A percentile compares a stretch with the other conserved stretches of the same genome.
phyloP scores from a whole-genome alignment of 2,329 filamentous ascomycete genomes.

The Colletotrichum sp. region DNA sequence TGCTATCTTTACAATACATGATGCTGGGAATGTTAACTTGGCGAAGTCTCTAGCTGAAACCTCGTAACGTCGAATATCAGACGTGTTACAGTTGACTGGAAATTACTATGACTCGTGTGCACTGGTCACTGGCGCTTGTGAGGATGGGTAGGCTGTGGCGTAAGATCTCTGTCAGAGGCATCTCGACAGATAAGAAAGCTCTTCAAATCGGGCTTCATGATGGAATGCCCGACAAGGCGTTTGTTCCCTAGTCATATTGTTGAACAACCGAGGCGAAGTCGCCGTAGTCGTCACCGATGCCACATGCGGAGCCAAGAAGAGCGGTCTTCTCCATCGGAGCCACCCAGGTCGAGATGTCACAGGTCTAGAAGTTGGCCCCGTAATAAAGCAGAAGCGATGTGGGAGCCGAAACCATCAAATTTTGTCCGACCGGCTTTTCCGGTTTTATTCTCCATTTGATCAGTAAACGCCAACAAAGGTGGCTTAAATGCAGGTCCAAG shows the following conservation, averaged over 20 bases:
- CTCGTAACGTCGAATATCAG: not conserved
- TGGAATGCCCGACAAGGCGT: not conserved
- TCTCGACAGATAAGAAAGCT: not conserved
- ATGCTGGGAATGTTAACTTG: not conserved
- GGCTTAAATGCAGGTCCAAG: not conserved
- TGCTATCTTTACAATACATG: not conserved
- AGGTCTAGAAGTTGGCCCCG: not conserved
- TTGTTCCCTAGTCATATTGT: not conserved
- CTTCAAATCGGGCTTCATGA: not conserved
- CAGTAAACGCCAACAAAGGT: not conserved
- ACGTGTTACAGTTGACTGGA: not conserved
- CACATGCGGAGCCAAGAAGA: not conserved
- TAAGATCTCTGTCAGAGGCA: not conserved
- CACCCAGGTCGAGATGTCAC: not conserved
- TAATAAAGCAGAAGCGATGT: not conserved
- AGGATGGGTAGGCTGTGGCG: rapidly evolving
- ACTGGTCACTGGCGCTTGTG: not conserved
- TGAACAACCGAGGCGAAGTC: not conserved
- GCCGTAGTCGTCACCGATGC: not conserved
- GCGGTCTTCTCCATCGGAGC: not conserved
- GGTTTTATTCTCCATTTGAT: not conserved
- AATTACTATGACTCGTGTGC: not conserved
- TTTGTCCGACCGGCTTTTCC: not conserved
- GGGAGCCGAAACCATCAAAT: not conserved
- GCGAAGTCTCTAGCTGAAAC: not conserved